phyloP scores from a whole-genome alignment of 176 grass and related monocot genomes.

The Canna indica region DNA sequence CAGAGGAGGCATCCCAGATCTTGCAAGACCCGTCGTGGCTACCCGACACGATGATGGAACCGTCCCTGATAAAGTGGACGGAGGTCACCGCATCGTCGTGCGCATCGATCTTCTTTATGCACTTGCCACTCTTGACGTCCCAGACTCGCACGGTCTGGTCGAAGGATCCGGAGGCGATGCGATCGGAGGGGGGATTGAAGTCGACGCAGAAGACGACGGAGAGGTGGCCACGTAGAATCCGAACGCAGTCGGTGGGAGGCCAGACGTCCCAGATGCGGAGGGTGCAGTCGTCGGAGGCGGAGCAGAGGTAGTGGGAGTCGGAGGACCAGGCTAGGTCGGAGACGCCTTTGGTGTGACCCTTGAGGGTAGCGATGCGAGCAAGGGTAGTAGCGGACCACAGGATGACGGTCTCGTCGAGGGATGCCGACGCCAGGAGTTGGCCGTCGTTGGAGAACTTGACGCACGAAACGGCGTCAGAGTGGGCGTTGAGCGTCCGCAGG shows the following conservation, averaged over 20 bases:
- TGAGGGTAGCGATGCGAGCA: slow-evolving; percentile 37
- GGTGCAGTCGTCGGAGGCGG: slow-evolving; percentile 77
- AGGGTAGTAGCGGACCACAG: slow-evolving; percentile 55
- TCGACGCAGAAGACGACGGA: slow-evolving; percentile 82
- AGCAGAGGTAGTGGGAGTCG: slow-evolving; percentile 79
- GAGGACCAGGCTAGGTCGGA: slow-evolving; percentile 84
- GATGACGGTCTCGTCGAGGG: slow-evolving; percentile 65
- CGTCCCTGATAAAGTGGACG: slow-evolving; percentile 78
- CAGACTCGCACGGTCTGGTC: slow-evolving; percentile 76
- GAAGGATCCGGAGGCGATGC: slow-evolving; percentile 68
- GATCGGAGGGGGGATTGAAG: slow-evolving; percentile 73
- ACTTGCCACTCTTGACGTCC: slow-evolving; percentile 56
- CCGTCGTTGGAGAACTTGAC: slow-evolving; percentile 92
- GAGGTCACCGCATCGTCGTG: slow-evolving; percentile 68
- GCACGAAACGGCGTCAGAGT: slow-evolving; percentile 65
- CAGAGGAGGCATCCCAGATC: slow-evolving; percentile 71
- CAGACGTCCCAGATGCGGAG: slow-evolving; percentile 72
- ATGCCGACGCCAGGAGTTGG: slow-evolving; percentile 65
- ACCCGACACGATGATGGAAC: slow-evolving; percentile 81
- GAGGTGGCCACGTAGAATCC: slow-evolving; percentile 56
- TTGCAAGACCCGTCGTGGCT: slow-evolving; percentile 92
- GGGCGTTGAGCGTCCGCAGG: slow-evolving; percentile 30
- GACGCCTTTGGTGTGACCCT: slow-evolving; percentile 56
- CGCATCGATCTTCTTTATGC: slow-evolving; percentile 50
- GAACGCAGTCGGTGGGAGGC: slow-evolving; percentile 50